Percentiles rank a stretch among this genome's conserved stretches.
phyloP scores from a whole-genome alignment of 1,284 basidiomycete species.

The Schizophyllum amplum region DNA sequence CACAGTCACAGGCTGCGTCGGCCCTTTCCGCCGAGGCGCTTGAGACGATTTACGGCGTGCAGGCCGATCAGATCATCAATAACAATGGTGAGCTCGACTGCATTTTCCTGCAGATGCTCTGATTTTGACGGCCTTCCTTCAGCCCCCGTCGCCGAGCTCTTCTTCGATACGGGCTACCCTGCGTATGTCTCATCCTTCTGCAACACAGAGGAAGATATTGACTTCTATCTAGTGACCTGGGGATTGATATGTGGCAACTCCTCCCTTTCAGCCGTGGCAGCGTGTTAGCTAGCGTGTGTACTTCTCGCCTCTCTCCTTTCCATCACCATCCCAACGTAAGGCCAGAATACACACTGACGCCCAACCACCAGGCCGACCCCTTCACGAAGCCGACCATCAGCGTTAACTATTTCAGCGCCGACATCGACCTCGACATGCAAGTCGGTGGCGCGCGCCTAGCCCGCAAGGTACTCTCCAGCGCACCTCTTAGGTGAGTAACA shows the following conservation, averaged over 20 bases:
- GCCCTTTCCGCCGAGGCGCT: slow-evolving; percentile 32
- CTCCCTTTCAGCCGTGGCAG: slow-evolving; percentile 46
- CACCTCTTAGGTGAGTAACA: slow-evolving; percentile 29
- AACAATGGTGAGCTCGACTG: slow-evolving; percentile 26
- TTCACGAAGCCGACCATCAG: slow-evolving; percentile 36
- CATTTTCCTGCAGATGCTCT: slow-evolving; percentile 2
- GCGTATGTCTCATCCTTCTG: too few relatives aligned
- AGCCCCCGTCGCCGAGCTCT: slow-evolving; percentile 41
- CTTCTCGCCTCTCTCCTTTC: not conserved
- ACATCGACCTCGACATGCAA: slow-evolving; percentile 41
- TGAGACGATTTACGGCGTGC: slow-evolving; percentile 31
- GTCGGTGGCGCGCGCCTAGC: slow-evolving; percentile 37
- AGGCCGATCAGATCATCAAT: slow-evolving; percentile 36
- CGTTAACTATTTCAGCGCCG: slow-evolving; percentile 42
- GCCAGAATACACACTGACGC: not conserved
- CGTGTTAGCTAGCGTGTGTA: slow-evolving; percentile 36
- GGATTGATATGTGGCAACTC: slow-evolving; percentile 44
- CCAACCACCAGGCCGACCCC: slow-evolving; percentile 31
- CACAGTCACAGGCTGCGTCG: slow-evolving; percentile 29
- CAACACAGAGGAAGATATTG: too few relatives aligned
- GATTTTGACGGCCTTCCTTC: not conserved
- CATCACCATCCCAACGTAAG: not conserved
- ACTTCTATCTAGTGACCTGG: slow-evolving; percentile 36
- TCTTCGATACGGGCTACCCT: slow-evolving; percentile 34
- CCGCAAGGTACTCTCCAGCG: slow-evolving; percentile 33